phyloP scores from a whole-genome alignment of 2,329 filamentous ascomycete species.

The Alternaria brassicae region DNA sequence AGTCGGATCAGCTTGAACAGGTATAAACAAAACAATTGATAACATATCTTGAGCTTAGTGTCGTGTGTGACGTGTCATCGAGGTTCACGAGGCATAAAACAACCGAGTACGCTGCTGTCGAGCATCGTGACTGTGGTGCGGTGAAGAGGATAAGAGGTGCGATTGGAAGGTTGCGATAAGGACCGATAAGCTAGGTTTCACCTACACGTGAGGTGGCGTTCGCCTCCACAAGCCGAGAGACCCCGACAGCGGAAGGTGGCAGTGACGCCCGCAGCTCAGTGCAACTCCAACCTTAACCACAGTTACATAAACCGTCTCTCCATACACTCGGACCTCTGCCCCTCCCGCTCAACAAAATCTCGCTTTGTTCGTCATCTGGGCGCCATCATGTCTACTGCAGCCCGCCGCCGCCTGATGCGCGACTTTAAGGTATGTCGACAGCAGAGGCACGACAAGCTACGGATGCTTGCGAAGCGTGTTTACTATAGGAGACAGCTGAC shows the following conservation, averaged over 20 bases:
- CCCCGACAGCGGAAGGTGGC: constrained; percentile 14
- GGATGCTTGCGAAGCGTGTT: background rate
- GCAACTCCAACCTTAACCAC: constrained; percentile 3
- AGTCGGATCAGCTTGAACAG: background rate
- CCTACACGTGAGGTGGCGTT: constrained; percentile 25
- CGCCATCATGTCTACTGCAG: constrained; percentile 81
- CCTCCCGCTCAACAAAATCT: background rate
- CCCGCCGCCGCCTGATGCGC: constrained; percentile 94
- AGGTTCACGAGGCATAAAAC: too few relatives aligned
- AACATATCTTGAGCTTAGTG: background rate
- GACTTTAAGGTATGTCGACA: constrained; percentile 86
- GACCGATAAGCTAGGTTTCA: constrained; percentile 13
- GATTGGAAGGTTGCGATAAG: constrained; percentile 8
- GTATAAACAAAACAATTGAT: background rate
- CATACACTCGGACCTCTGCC: background rate
- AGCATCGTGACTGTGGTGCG: background rate
- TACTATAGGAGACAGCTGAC: constrained; percentile 16
- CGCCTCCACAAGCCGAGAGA: constrained; percentile 13
- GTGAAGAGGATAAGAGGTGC: background rate
- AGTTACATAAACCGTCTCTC: constrained; percentile 2
- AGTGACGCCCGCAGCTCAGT: constrained; percentile 16
- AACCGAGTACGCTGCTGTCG: background rate
- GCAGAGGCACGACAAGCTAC: constrained; percentile 8
- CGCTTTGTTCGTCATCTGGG: background rate
- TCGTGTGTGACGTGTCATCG: too few relatives aligned